These are phyloP conservation scores for Cruciata laevipes DNA, from an alignment of 257 asterid species.

Conservation along the genomic window DNA sequence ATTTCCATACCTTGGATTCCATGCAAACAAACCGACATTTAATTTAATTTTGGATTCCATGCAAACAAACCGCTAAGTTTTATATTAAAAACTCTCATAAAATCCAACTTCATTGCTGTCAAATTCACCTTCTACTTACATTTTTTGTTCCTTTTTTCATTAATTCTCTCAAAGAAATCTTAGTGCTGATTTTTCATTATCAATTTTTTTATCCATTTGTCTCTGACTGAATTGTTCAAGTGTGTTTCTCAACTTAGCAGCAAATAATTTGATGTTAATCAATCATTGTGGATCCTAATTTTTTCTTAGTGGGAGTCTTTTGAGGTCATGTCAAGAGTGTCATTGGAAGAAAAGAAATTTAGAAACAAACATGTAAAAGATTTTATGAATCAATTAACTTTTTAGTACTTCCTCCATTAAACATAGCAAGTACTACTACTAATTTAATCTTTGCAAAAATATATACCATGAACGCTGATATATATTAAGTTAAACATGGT, in stretches of 20 bases:
- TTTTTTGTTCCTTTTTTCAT: too few relatives aligned
- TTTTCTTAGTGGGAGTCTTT: neutral
- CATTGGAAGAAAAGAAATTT: neutral
- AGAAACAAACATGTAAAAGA: too few relatives aligned
- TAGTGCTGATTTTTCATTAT: neutral
- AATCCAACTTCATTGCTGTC: too few relatives aligned
- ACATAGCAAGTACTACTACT: neutral
- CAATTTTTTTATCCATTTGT: neutral
- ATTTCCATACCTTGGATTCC: too few relatives aligned
- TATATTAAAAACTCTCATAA: too few relatives aligned
- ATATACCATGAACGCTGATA: neutral
- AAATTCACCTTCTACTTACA: too few relatives aligned
- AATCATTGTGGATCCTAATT: neutral
- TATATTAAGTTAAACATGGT: neutral
- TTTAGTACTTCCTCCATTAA: neutral
- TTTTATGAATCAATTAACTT: neutral
- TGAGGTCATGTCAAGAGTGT: neutral
- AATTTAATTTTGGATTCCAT: too few relatives aligned
- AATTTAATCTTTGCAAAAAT: neutral
- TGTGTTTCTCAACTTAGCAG: neutral
- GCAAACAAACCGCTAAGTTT: too few relatives aligned
- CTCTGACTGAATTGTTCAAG: neutral
- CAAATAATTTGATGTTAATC: neutral
- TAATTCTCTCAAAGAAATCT: neutral
- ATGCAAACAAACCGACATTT: too few relatives aligned